Evolutionary conservation across 1,284 basidiomycete genomes (phyloP).

Genomic region (Ustilago sp.): DNA sequence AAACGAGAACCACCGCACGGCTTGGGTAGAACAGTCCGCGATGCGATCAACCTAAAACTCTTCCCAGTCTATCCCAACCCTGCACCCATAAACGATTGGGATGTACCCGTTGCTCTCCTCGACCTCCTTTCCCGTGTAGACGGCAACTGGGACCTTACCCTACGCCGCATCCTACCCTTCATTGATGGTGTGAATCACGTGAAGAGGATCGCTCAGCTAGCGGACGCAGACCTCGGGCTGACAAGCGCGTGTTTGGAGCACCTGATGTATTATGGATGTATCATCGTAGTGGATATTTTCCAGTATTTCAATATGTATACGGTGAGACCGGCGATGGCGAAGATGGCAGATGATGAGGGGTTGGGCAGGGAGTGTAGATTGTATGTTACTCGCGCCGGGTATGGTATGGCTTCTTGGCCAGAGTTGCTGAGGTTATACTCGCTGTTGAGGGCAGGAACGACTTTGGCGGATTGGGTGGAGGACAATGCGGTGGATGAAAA

Average conservation of each 20-base stretch:
- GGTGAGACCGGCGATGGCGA: slow-evolving; percentile 83
- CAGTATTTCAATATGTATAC: slow-evolving; percentile 95
- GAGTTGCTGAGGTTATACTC: slow-evolving; percentile 86
- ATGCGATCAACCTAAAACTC: slow-evolving; percentile 78
- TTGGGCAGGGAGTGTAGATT: slow-evolving; percentile 88
- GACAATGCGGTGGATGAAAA: slow-evolving; percentile 74
- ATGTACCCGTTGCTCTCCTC: slow-evolving; percentile 91
- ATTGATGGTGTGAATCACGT: slow-evolving; percentile 94
- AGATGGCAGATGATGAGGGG: slow-evolving; percentile 83
- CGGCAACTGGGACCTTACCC: slow-evolving; percentile 95
- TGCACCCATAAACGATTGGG: slow-evolving; percentile 88
- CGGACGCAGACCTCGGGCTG: slow-evolving; percentile 86
- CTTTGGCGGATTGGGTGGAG: slow-evolving; percentile 90
- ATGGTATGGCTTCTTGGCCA: slow-evolving; percentile 55
- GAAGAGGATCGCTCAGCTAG: slow-evolving; percentile 87
- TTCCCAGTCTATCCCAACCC: slow-evolving; percentile 98
- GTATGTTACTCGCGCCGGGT: slow-evolving; percentile 84
- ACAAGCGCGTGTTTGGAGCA: slow-evolving; percentile 91
- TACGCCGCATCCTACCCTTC: slow-evolving; percentile 77
- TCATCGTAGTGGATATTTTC: slow-evolving; percentile 96
- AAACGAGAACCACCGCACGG: slow-evolving; percentile 64
- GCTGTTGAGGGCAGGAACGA: slow-evolving; percentile 83
- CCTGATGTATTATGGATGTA: slow-evolving; percentile 94
- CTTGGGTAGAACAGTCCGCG: slow-evolving; percentile 65
- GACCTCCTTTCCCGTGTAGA: slow-evolving; percentile 83